phyloP scores from a whole-genome alignment of 2,329 filamentous ascomycete species.

The Pezizomycotina sp. region DNA sequence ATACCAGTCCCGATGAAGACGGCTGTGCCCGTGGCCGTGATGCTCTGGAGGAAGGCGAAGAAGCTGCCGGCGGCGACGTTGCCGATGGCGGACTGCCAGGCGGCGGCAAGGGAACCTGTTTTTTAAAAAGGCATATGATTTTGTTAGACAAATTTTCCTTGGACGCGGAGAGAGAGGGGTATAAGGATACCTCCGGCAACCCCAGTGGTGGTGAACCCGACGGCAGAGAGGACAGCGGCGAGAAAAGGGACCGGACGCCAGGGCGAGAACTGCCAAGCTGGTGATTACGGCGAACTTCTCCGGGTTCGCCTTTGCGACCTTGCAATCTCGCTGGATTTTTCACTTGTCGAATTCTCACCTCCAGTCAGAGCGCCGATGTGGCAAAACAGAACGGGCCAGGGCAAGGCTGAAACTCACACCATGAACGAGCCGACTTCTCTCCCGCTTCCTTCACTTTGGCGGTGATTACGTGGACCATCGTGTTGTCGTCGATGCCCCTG shows the following conservation, averaged over 20 bases:
- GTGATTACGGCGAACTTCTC: no score
- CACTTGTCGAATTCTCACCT: no score
- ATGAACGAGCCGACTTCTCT: no score
- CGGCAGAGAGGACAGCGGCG: neutral
- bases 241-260: neutral
- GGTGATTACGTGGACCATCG: no score
- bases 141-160: neutral
- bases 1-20: constrained; percentile 2
- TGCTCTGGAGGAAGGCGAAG: constrained; percentile 13
- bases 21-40: neutral
- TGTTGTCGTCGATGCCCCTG: no score
- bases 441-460: no score
- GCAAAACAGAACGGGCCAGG: no score
- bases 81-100: constrained; percentile 9
- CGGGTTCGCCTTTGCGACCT: no score
- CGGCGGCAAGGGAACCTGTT: constrained; percentile 5
- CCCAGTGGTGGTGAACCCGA: constrained; percentile 3
- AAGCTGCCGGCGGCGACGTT: constrained; percentile 10
- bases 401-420: no score
- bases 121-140: neutral
- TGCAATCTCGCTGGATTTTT: no score
- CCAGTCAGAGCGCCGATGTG: no score
- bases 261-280: no score
- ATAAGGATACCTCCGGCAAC: constrained; percentile 2
- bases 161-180: neutral